These are phyloP conservation scores for Blastobotrys terrestris DNA, from an alignment of 805 yeast genomes.

Conservation along the genomic window DNA sequence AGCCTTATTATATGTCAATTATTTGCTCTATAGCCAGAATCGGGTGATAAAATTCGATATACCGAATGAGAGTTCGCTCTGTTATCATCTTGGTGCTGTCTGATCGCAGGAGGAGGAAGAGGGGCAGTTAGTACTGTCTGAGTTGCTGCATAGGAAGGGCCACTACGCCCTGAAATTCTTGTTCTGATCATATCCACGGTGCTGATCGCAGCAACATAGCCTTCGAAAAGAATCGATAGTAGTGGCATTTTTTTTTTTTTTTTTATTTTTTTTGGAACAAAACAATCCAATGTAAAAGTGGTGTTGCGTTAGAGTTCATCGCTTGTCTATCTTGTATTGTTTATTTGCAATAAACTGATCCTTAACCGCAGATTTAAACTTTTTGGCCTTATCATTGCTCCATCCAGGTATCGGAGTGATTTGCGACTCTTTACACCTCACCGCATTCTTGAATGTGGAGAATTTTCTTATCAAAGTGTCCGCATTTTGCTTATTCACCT, in stretches of 20 bases:
- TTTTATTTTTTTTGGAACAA: too few relatives aligned
- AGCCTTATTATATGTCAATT: too few relatives aligned
- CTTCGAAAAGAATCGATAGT: not conserved
- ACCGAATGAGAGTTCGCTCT: too few relatives aligned
- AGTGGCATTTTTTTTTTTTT: not conserved
- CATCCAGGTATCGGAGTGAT: conserved; percentile 21
- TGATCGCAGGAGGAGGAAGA: too few relatives aligned
- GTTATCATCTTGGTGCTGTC: too few relatives aligned
- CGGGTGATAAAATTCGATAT: too few relatives aligned
- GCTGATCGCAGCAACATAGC: not conserved
- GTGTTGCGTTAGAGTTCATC: too few relatives aligned
- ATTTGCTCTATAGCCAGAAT: too few relatives aligned
- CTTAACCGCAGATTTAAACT: conserved; percentile 17
- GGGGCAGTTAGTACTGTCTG: too few relatives aligned
- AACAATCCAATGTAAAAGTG: too few relatives aligned
- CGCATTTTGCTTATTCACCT: conserved; percentile 36
- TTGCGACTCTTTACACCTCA: conserved; percentile 2
- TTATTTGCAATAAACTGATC: conserved; percentile 22
- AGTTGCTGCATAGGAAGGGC: not conserved
- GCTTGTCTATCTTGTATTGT: conserved; percentile 9
- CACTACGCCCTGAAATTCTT: not conserved
- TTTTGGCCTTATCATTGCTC: conserved; percentile 22
- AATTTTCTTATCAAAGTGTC: conserved; percentile 28
- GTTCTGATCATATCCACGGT: not conserved
- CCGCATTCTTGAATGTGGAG: conserved; percentile 24